Evolutionary conservation across 2,329 filamentous ascomycete species (phyloP).

Genomic region (Elsinoe necatrix): DNA sequence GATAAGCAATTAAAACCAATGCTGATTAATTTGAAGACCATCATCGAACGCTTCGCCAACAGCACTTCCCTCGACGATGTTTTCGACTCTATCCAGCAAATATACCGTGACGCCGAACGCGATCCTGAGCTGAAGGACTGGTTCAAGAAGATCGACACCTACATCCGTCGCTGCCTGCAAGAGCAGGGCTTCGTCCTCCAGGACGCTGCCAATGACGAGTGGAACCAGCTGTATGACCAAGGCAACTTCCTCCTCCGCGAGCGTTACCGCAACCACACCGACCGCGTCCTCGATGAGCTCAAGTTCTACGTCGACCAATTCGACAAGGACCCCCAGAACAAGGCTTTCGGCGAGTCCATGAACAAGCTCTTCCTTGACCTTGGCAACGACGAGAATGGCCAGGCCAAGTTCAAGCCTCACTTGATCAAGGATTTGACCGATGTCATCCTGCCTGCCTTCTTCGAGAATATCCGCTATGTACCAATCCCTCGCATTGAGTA

Average conservation of each 20-base stretch:
- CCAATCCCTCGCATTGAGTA: slow-evolving; percentile 93
- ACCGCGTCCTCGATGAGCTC: slow-evolving; percentile 78
- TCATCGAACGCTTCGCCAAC: slow-evolving; percentile 90
- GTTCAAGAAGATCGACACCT: slow-evolving; percentile 73
- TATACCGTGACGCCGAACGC: slow-evolving; percentile 78
- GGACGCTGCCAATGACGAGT: slow-evolving; percentile 68
- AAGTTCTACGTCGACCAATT: slow-evolving; percentile 88
- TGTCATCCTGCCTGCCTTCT: slow-evolving; percentile 71
- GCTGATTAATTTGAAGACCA: slow-evolving; percentile 53
- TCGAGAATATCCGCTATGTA: slow-evolving; percentile 82
- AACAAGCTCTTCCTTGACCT: slow-evolving; percentile 83
- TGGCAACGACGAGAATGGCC: slow-evolving; percentile 78
- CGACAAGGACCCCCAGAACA: slow-evolving; percentile 79
- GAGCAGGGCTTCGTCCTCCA: slow-evolving; percentile 88
- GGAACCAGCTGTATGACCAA: slow-evolving; percentile 75
- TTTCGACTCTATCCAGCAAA: slow-evolving; percentile 71
- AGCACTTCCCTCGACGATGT: slow-evolving; percentile 81
- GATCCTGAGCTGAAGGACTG: slow-evolving; percentile 81
- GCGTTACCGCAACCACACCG: slow-evolving; percentile 77
- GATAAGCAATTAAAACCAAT: slow-evolving; percentile 31
- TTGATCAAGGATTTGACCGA: slow-evolving; percentile 81
- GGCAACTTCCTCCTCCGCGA: slow-evolving; percentile 80
- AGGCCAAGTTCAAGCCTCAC: slow-evolving; percentile 84
- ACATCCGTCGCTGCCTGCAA: slow-evolving; percentile 73
- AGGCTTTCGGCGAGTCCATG: slow-evolving; percentile 63